Base-by-base conservation (phyloP, 495 filamentous ascomycete genomes). In the Astrocystis sublimbata region DNA sequence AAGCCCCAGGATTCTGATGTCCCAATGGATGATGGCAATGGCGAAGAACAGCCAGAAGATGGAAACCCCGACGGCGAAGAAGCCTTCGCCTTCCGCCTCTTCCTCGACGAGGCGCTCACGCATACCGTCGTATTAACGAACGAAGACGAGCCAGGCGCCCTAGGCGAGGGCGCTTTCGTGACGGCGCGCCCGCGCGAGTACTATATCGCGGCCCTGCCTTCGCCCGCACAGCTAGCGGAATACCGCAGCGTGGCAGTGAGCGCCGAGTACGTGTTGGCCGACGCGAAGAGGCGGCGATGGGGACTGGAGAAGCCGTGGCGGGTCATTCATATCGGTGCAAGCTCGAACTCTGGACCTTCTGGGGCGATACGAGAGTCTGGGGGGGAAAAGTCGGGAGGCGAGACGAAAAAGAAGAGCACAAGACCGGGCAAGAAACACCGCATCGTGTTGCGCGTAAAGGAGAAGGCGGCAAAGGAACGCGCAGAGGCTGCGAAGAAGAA, bases 301-400 rank as follows among this genome's bases (percentile, higher is more conserved):
- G 83, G 83, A 0, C 73, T 82, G 24, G 81, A 80, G 62, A 70
- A 83, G 56, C 82, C 83, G 4, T 86, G 84, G 84, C 75, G 77
- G 51, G 81, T 86, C 33, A 76, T 68, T n/a, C 74, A 59, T 19
- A 68, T 79, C 35, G 64, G 46, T 7, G 60, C 71, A 38, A 62
- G 56, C 10, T 41, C 43, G 13, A 63, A 54, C 35, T 6, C 36
- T 5, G 46, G 2, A 30, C 24, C 30, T 15, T 1, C 46, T 15
- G 33, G 43, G 35, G 5, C 58, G 0, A 10, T 31, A 30, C 6
- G 45, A n/a, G 63, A 47, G 21, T 13, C 23, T 7, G 54, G n/a
- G 36, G 23, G 46, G 8, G 26, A 49, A 10, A 55, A 46, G 26
- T 60, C 51, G 26, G 41, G 45, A 50, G 28, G 66, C 26, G 24